Percentiles rank a stretch among this genome's conserved stretches.
Conservation (phyloP, 2,329 filamentous ascomycete genomes). For the Cordyceps pruinosa region DNA sequence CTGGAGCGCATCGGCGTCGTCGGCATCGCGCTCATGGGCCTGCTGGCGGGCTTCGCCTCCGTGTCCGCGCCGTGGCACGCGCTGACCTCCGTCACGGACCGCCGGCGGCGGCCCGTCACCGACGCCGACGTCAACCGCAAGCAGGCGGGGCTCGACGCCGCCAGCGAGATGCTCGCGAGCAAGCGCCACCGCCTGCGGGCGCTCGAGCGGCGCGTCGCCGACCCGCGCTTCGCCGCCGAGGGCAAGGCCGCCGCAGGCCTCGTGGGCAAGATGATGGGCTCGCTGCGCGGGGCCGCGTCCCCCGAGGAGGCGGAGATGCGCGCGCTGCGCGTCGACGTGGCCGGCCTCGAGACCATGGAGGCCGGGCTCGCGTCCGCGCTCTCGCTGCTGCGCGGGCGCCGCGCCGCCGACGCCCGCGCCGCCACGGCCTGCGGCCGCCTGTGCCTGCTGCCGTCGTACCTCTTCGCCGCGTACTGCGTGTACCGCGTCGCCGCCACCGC, state of each 20-base stretch:
- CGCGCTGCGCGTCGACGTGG: conserved; percentile 64
- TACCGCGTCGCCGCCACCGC: conserved; percentile 73
- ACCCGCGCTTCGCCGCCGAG: conserved; percentile 28
- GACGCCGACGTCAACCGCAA: conserved; percentile 72
- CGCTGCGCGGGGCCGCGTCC: conserved; percentile 57
- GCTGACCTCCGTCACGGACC: conserved; percentile 55
- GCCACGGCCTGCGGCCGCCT: conserved; percentile 61
- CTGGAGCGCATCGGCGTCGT: conserved; percentile 72
- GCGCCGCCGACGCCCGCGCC: conserved; percentile 58
- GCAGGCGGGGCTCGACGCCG: conserved; percentile 69
- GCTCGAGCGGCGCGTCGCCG: conserved; percentile 55
- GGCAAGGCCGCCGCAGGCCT: conserved; percentile 46
- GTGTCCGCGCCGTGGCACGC: conserved; percentile 82
- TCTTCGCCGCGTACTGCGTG: conserved; percentile 75
- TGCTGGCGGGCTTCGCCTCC: conserved; percentile 84
- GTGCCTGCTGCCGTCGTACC: conserved; percentile 54
- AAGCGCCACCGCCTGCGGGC: conserved; percentile 68
- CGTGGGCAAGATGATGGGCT: conserved; percentile 66
- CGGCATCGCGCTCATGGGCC: conserved; percentile 78
- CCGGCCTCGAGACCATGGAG: conserved; percentile 75
- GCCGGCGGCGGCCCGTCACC: conserved; percentile 51
- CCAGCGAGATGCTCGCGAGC: conserved; percentile 68
- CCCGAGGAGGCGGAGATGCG: conserved; percentile 54
- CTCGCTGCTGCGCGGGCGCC: conserved; percentile 53
- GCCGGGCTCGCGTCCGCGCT: conserved; percentile 61